Base-by-base conservation (phyloP, 441 rosid genomes). In the Pelargonium hybrid region DNA sequence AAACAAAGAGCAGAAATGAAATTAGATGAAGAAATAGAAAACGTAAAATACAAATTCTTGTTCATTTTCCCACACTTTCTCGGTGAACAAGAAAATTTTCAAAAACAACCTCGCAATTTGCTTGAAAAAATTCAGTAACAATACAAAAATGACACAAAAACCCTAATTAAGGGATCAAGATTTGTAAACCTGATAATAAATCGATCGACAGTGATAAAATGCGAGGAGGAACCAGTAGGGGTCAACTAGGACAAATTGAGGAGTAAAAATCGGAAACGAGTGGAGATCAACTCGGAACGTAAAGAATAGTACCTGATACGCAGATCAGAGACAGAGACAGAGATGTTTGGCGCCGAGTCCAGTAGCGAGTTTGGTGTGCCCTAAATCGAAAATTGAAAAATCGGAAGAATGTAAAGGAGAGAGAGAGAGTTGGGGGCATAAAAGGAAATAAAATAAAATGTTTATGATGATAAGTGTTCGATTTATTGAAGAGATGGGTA, bases 331-430 rank as follows among this genome's bases (percentile, higher is more conserved):
- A 34, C 39, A 34, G 6, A 34, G 7, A 57, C 20, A 69, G 68
- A 65, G 69, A 72, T 59, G 72, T 74, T 52, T 50, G 62, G 61
- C 41, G 52, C 63, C 64, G 66, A 82, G 83, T 79, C 77, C 65
- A 74, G 66, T 62, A 74, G 72, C 77, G 74, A 76, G 73, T 65
- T 34, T 66, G 39, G 48, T 63, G 69, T 73, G 84, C 82, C 85
- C 85, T 78, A 80, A 79, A 82, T 75, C 78, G 69, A 63, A 65
- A 54, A 56, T 56, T 26, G 20, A 57, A 29, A 18, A n/a, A 56
- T 56, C 62, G 57, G 68, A 45, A 25, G 65, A 66, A 61, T 14
- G 61, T 34, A 5, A 18, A 54, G 34, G 39, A 5, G 39, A 37
- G 18, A 69, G 61, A 56, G 15, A 17, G 45, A 43, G 25, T 0